Conservation (phyloP, 2,329 filamentous ascomycete genomes). For the Lasiodiplodia sp. region DNA sequence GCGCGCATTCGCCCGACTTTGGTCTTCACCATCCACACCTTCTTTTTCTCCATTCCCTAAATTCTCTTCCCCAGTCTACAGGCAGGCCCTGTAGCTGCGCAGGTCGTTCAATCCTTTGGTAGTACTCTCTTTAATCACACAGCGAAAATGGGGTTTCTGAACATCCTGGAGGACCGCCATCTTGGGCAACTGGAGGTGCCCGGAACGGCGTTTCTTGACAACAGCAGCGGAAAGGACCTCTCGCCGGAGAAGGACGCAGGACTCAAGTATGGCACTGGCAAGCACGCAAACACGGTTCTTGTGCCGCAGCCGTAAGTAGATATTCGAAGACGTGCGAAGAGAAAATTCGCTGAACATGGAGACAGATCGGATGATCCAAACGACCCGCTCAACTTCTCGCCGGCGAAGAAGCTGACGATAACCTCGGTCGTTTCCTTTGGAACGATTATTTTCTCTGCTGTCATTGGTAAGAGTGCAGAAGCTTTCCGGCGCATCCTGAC, state of each 20-base stretch:
- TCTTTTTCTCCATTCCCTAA: neutral
- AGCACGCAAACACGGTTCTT: conserved; percentile 43
- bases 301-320: conserved; percentile 44
- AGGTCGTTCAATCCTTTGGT: neutral
- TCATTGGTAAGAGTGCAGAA: neutral
- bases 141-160: conserved; percentile 42
- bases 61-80: neutral
- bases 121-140: neutral
- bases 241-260: conserved; percentile 31
- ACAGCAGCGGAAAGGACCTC: conserved; percentile 34
- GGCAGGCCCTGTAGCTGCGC: conserved; percentile 18
- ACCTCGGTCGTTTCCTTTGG: conserved; percentile 44
- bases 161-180: conserved; percentile 44
- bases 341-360: neutral
- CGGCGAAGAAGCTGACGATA: conserved; percentile 43
- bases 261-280: conserved; percentile 44
- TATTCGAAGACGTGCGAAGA: no score
- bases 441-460: conserved; percentile 42
- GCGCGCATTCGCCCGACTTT: neutral
- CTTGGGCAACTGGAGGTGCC: conserved; percentile 41
- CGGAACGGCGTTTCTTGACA: conserved; percentile 44
- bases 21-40: conserved; percentile 8
- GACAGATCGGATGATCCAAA: conserved; percentile 43
- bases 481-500: conserved; percentile 6
- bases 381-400: conserved; percentile 47